Percentiles rank a stretch among this genome's conserved stretches.
Evolutionary conservation across 768 basidiomycete species (phyloP).

Genomic region (Chalciporus pseudorubinellus): DNA sequence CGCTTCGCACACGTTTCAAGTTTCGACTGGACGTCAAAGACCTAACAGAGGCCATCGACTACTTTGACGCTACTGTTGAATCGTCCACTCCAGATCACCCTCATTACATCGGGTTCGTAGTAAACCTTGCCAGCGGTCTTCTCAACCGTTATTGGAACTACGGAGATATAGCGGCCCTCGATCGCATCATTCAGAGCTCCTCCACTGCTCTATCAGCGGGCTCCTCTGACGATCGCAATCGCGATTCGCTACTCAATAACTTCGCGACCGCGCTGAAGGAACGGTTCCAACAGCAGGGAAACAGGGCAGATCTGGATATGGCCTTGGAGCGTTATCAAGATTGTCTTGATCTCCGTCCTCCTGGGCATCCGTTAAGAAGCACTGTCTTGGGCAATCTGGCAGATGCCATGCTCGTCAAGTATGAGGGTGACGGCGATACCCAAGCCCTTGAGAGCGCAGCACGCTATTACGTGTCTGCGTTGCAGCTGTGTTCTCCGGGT

Average conservation of each 20-base stretch:
- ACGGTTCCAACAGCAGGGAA: constrained; percentile 16
- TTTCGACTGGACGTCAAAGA: constrained; percentile 20
- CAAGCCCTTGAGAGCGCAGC: constrained; percentile 25
- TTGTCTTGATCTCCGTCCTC: constrained; percentile 22
- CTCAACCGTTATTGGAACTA: constrained; percentile 15
- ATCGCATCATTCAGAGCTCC: constrained; percentile 14
- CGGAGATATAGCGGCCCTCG: constrained; percentile 22
- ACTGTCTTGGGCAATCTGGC: constrained; percentile 21
- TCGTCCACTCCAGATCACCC: constrained; percentile 10
- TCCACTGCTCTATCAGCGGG: constrained; percentile 7
- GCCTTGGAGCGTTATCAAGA: constrained; percentile 14
- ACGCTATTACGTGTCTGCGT: constrained; percentile 9
- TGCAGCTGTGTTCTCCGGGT: constrained; percentile 17
- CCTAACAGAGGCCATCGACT: constrained; percentile 17
- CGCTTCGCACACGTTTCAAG: constrained; percentile 21
- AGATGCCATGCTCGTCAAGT: constrained; percentile 19
- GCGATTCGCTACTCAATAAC: constrained; percentile 25
- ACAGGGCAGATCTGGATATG: constrained; percentile 16
- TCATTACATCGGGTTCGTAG: constrained; percentile 14
- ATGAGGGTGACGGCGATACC: constrained; percentile 19
- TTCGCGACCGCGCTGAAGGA: constrained; percentile 13
- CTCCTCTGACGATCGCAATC: constrained; percentile 6
- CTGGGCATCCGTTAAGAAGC: constrained; percentile 14
- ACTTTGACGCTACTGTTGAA: constrained; percentile 11
- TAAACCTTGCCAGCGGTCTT: constrained; percentile 18